Evolutionary conservation across 257 asterid species (phyloP).

Genomic region (Solanum neorickii): DNA sequence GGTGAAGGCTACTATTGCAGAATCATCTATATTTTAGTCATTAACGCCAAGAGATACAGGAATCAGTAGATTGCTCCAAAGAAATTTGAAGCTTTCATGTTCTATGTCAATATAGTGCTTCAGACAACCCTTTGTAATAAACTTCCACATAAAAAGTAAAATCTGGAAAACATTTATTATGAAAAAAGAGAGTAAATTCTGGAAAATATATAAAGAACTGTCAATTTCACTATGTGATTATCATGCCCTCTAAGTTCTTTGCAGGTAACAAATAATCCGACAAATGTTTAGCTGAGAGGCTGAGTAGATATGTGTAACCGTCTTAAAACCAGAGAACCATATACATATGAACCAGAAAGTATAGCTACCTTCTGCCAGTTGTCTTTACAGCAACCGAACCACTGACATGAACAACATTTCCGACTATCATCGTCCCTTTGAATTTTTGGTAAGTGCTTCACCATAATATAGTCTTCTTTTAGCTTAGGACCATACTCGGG

Average conservation of each 20-base stretch:
- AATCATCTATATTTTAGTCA: not conserved
- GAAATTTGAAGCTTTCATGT: not conserved
- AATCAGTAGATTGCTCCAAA: not conserved
- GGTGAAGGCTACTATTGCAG: not conserved
- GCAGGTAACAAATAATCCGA: not conserved
- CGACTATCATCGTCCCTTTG: constrained; percentile 21
- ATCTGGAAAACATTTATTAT: not conserved
- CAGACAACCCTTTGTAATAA: not conserved
- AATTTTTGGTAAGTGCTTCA: constrained; percentile 65
- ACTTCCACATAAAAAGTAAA: not conserved
- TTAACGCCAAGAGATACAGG: not conserved
- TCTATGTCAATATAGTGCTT: not conserved
- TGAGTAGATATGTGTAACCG: not conserved
- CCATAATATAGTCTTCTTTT: constrained; percentile 84
- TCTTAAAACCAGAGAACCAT: not conserved
- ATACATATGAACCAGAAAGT: constrained; percentile 2
- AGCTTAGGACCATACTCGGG: constrained; percentile 93
- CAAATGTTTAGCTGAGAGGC: not conserved
- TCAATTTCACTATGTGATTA: not conserved
- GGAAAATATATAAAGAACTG: not conserved
- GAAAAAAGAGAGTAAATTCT: not conserved
- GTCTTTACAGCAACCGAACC: constrained; percentile 81
- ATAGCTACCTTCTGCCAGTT: constrained; percentile 85
- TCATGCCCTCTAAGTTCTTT: not conserved
- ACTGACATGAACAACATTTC: constrained; percentile 56